A percentile compares a stretch with the other conserved stretches of the same genome.
phyloP scores from a whole-genome alignment of 495 filamentous ascomycete species.

The Penicillium desertorum region DNA sequence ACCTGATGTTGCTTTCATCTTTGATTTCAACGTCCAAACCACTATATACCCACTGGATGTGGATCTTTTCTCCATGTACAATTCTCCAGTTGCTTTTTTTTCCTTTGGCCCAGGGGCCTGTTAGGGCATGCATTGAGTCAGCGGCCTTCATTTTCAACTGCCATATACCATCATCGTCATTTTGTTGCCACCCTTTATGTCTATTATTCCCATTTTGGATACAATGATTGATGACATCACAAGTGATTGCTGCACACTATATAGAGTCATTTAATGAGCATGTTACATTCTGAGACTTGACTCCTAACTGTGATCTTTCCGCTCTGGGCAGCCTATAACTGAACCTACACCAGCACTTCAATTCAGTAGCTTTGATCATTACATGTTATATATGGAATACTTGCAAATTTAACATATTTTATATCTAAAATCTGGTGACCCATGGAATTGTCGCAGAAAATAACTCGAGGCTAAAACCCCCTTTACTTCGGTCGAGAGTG shows the following conservation, averaged over 20 bases:
- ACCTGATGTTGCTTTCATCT: conserved; percentile 10
- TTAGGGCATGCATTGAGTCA: neutral
- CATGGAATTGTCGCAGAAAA: too few relatives aligned
- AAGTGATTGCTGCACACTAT: neutral
- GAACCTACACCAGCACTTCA: neutral
- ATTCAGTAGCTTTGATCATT: neutral
- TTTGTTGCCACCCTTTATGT: conserved; percentile 17
- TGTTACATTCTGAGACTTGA: neutral
- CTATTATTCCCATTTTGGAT: conserved; percentile 21
- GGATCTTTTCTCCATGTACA: conserved; percentile 1
- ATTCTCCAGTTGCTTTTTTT: neutral
- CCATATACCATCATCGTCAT: conserved; percentile 28
- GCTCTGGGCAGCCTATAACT: neutral
- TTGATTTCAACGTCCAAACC: conserved; percentile 1
- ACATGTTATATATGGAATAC: neutral
- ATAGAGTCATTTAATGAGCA: neutral
- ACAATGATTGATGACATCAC: conserved; percentile 31
- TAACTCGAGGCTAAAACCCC: too few relatives aligned
- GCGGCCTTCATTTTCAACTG: conserved; percentile 16
- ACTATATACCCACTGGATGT: conserved; percentile 22
- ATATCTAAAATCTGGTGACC: too few relatives aligned
- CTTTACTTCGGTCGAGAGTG: too few relatives aligned
- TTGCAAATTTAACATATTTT: too few relatives aligned
- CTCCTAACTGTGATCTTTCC: neutral
- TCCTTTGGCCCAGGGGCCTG: neutral